phyloP scores from a whole-genome alignment of 331 rosid genomes.

The Dryas integrifolia region DNA sequence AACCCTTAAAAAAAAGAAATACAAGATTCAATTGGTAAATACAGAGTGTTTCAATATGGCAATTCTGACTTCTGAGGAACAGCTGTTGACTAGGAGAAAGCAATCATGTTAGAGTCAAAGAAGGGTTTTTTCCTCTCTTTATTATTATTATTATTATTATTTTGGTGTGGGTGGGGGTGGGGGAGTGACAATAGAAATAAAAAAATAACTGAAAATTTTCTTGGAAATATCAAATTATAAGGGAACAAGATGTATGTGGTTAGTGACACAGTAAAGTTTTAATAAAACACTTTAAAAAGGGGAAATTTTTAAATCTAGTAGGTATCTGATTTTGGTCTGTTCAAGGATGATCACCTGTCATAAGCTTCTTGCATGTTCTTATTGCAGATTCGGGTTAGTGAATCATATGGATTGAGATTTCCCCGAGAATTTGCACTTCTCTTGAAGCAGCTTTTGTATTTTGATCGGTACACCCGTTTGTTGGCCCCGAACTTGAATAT shows the following conservation, averaged over 20 bases:
- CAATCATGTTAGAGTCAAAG: too few species aligned
- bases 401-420: constrained; percentile 84
- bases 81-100: too few species aligned
- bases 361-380: constrained; percentile 7
- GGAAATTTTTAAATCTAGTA: neutral
- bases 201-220: neutral
- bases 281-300: neutral
- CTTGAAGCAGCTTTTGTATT: constrained; percentile 92
- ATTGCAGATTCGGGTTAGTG: constrained; percentile 78
- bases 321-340: neutral
- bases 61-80: too few species aligned
- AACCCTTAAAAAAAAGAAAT: neutral
- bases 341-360: neutral
- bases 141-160: too few species aligned
- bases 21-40: neutral
- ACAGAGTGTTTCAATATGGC: neutral
- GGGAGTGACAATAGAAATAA: too few species aligned
- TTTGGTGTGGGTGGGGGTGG: too few species aligned
- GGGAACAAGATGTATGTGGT: neutral
- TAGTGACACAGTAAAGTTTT: neutral
- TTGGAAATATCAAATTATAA: neutral
- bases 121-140: too few species aligned
- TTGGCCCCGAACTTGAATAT: constrained; percentile 88
- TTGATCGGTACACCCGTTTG: constrained; percentile 89
- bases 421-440: constrained; percentile 95